Evolutionary conservation across 306 rosid genomes (phyloP).

Genomic region (Carpinus fangiana): DNA sequence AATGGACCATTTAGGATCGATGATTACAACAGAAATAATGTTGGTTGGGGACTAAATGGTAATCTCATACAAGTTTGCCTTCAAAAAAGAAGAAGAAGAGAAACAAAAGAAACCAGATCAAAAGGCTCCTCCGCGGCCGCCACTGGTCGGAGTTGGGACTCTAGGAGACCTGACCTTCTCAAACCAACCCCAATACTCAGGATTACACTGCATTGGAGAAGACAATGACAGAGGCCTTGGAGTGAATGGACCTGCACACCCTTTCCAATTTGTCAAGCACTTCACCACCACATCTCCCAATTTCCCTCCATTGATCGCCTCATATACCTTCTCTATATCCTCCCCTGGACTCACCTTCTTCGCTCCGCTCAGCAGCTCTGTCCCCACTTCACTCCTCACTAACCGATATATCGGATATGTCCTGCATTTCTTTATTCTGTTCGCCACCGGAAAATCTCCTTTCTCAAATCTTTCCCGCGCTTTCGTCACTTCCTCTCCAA

Average conservation of each 20-base stretch:
- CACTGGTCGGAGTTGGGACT: not conserved
- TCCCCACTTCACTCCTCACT: constrained; percentile 37
- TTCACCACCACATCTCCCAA: constrained; percentile 24
- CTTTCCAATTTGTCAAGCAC: constrained; percentile 27
- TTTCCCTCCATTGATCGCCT: constrained; percentile 36
- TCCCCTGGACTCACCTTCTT: constrained; percentile 41
- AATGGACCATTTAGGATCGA: too few species aligned
- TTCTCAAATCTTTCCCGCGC: constrained; percentile 32
- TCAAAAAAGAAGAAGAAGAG: too few species aligned
- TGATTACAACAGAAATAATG: too few species aligned
- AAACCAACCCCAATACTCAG: constrained; percentile 7
- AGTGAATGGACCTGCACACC: constrained; percentile 16
- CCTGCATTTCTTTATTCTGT: constrained; percentile 36
- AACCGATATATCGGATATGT: constrained; percentile 33
- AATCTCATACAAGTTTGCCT: too few species aligned
- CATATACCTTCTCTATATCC: constrained; percentile 39
- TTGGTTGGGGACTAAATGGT: too few species aligned
- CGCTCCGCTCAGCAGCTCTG: constrained; percentile 26
- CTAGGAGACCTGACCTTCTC: not conserved
- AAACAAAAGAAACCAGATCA: not conserved
- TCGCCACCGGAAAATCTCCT: constrained; percentile 22
- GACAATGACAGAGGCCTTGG: not conserved
- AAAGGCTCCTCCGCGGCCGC: not conserved
- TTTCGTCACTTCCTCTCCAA: constrained; percentile 28
- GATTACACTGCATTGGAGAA: constrained; percentile 6